Base-by-base conservation (phyloP, 345 rosid genomes). In the Lagerstroemia speciosa region DNA sequence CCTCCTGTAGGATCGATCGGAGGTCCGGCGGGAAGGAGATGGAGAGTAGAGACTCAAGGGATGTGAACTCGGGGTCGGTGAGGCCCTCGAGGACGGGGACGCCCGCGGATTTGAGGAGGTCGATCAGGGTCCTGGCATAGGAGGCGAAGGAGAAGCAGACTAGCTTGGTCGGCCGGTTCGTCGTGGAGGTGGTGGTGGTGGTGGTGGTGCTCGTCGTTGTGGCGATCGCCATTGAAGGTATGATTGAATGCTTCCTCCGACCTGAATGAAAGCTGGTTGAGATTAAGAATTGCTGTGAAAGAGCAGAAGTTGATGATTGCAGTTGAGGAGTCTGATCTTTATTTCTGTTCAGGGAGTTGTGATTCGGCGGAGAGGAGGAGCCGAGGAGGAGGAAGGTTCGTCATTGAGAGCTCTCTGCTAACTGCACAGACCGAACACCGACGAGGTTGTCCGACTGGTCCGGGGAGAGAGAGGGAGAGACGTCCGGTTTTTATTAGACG, bases 21-120 rank as follows among this genome's bases (percentile, higher is more conserved):
- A 93, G 93, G 78, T 93, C 98, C 0, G 83, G 86, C 26, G 98
- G 98, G 82, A 90, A 93, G 16, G 88, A 72, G 82, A 93, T 83
- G 55, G 73, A 62, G 62, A 84, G 80, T n/a, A 72, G 57, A 17
- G 89, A 83, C 73, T 93, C 95, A 31, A 90, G 73, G 65, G 76
- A 65, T 68, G 75, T 27, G 78, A 93, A 85, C 77, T 93, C 97
- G 20, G 66, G 71, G 73, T 78, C 86, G n/a, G 83, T 80, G 27
- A 93, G 81, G 32, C 96, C 96, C 0, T 85, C 85, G 26, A 79
- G 80, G 69, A 87, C 79, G 0, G 84, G 82, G 62, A 90, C 40
- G 73, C 83, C 67, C 34, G 78, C 78, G 8, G 87, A 84, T 58
- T 62, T 73, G 22, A 93, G 84, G 66, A 83, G 84, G 67, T 75